Evolutionary conservation across 2,329 filamentous ascomycete species (phyloP), one percentile per base, ranked within the genome.

Genomic region (Aspergillus glaucus): DNA sequence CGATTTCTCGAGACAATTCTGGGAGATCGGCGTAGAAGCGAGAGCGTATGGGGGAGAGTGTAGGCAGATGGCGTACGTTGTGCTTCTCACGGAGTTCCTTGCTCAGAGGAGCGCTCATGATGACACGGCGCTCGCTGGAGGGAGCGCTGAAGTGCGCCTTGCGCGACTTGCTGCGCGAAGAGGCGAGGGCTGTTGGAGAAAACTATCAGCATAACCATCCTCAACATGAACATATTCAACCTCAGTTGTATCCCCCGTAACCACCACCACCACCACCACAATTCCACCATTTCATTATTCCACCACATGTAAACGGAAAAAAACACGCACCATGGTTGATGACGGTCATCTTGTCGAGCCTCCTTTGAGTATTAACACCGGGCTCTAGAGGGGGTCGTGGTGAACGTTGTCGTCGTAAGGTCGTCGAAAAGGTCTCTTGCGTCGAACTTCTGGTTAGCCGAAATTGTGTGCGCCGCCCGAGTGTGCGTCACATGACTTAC

Each of bases 41-140:
- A 42, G 39, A 48, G 47, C 43, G 52, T 26, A 42, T 50, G 32
- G 41, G 15, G 40, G 26, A n/a, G 39, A 30, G 24, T 17, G 40
- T 15, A 34, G n/a, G 43, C 30, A 15, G 15, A 15, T 15, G 49
- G 73, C 87, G 63, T 82, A 96, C 93, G 77, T 95, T 95, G 87
- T 98, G 88, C 85, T 98, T 93, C 79, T 95, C 91, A 73, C 90
- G 86, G 73, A 98, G 85, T 81, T 98, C 93, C 83, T 95, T 95
- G 81, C 82, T 87, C 64, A 96, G 83, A 67, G 88, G 87, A 64
- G 93, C 91, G 80, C 87, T 92, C 91, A 98, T 96, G 80, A 95
- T 95, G 68, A 86, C 82, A 74, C 93, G 89, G 77, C 93, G 91
- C 73, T 88, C 82, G 80, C 87, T 90, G 75, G 91, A 96, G 65